Evolutionary conservation across 2,329 filamentous ascomycete genomes (phyloP).

Genomic region (Pestalotiopsis sp.): DNA sequence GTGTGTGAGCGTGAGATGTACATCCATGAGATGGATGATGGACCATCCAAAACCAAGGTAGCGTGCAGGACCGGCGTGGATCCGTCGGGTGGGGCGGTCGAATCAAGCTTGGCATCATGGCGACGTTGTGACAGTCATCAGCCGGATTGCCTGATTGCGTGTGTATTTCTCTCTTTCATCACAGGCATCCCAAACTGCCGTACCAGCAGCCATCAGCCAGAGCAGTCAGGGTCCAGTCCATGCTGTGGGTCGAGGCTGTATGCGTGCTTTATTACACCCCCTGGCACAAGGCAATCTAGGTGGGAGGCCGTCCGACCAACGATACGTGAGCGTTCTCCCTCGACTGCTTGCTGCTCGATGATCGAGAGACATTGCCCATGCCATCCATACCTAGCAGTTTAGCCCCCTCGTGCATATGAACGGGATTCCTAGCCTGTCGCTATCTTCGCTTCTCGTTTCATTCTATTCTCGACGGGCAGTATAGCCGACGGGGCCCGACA

Average conservation of each 20-base stretch:
- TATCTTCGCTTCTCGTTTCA: constrained; percentile 3
- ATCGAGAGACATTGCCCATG: not conserved
- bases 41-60: not conserved
- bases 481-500: not conserved
- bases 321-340: not conserved
- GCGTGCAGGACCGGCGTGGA: not conserved
- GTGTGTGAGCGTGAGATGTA: not conserved
- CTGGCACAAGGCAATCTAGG: constrained; percentile 1
- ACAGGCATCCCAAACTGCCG: not conserved
- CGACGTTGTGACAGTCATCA: not conserved
- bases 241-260: not conserved
- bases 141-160: not conserved
- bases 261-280: not conserved
- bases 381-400: not conserved
- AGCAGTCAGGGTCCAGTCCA: not conserved
- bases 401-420: not conserved
- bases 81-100: not conserved
- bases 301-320: constrained; percentile 6
- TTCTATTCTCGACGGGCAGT: not conserved
- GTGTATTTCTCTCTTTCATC: not conserved
- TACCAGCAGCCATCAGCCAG: not conserved
- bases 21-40: not conserved
- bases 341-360: not conserved
- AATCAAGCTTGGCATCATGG: not conserved
- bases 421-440: constrained; percentile 4